phyloP scores from a whole-genome alignment of 192 early-diverging fungal genomes.

The Entomortierella parvispora region DNA sequence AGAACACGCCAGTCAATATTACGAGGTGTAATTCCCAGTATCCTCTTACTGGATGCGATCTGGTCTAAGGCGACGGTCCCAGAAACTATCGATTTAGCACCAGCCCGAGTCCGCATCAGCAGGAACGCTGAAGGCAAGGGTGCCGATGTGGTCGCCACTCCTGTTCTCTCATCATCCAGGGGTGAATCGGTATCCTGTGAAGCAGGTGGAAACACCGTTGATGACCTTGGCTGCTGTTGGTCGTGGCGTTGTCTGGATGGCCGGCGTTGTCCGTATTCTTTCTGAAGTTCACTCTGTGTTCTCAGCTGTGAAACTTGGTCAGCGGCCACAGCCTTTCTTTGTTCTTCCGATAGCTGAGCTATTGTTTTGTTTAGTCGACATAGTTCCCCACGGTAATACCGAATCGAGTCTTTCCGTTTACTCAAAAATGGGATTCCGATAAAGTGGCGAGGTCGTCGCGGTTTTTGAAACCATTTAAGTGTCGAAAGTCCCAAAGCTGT shows the following conservation, averaged over 20 bases:
- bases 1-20: constrained; percentile 32
- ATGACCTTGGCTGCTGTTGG: no score
- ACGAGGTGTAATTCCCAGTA: constrained; percentile 15
- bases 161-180: no score
- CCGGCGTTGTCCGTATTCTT: not conserved
- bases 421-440: constrained; percentile 17
- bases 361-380: constrained; percentile 31
- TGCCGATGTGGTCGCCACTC: not conserved
- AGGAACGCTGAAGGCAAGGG: constrained; percentile 16
- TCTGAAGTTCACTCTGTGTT: not conserved
- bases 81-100: constrained; percentile 9
- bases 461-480: constrained; percentile 29
- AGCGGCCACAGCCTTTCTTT: constrained; percentile 5
- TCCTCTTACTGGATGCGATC: not conserved
- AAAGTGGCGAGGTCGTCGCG: constrained; percentile 16
- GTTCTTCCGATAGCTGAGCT: constrained; percentile 6
- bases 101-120: constrained; percentile 18
- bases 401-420: constrained; percentile 25
- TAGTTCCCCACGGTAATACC: constrained; percentile 28
- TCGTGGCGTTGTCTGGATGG: not conserved
- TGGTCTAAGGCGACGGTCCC: constrained; percentile 1
- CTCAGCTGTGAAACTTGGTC: not conserved
- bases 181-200: no score
- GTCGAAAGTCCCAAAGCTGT: not conserved
- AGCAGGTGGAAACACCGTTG: no score